Base-by-base conservation (phyloP, 2,329 filamentous ascomycete genomes). In the Coniochaeta hoffmannii region DNA sequence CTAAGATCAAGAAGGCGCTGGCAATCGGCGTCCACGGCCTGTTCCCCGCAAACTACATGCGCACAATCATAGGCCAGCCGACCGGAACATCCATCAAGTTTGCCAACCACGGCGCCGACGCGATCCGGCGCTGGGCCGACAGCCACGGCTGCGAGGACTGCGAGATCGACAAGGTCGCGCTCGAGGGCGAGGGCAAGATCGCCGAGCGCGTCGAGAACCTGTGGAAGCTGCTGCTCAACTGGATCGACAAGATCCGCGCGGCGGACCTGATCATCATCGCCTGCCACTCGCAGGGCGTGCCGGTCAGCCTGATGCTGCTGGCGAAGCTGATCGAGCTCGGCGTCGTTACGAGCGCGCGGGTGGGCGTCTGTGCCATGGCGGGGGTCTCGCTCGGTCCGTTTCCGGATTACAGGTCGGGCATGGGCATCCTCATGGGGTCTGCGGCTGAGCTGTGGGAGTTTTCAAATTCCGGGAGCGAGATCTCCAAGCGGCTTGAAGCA, bases 371-470 rank as follows among this genome's bases (percentile, higher is more conserved):
- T 66, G 92, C 84, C 19, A 87, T 87, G 84, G 93, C 94, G 4
- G 94, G 94, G 14, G 91, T 99, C 8, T 96, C 93, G 31, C 79
- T 97, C 51, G 94, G 94, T 0, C 94, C 94, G 0, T 99, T 97
- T 64, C 81, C 89, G 0, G 91, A 96, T 66, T 96, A 95, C 73
- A 92, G 91, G 65, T 92, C 89, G 0, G 85, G 90, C 57, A 87
- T 96, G 50, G 84, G 88, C 57, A 87, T 91, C 64, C 83, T 97
- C 49, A 94, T 91, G 69, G 91, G 90, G 7, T 90, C 90, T 0
- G 92, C 92, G n/a, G 87, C 88, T 3, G 94, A 99, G 69, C 78
- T 99, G 0, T 99, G 96, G 76, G 91, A 97, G 54, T 97, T 99
- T 72, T 87, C 87, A 15, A 84, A 92, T 59, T 84, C 89, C 0